Conservation (phyloP, 805 yeast species). For the Ogataea dorogensis region DNA sequence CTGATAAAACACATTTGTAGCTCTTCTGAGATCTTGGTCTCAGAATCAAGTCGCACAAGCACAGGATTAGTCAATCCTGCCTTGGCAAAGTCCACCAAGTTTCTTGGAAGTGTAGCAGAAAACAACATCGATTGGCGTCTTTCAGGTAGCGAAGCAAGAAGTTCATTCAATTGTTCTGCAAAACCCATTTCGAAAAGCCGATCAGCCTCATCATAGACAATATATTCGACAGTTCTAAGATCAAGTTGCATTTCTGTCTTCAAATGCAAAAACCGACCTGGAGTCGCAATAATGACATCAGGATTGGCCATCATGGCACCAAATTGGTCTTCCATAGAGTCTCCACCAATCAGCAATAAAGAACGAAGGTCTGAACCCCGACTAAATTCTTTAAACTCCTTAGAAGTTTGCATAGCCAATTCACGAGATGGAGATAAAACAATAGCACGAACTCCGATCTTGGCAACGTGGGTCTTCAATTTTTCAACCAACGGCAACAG, state of each 20-base stretch:
- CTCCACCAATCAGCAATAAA: slow-evolving; percentile 92
- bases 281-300: slow-evolving; percentile 93
- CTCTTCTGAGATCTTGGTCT: slow-evolving; percentile 83
- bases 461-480: slow-evolving; percentile 78
- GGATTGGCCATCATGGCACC: slow-evolving; percentile 91
- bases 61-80: slow-evolving; percentile 94
- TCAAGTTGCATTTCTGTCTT: slow-evolving; percentile 94
- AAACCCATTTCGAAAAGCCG: slow-evolving; percentile 95
- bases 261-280: slow-evolving; percentile 94
- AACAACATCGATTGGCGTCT: slow-evolving; percentile 85
- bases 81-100: slow-evolving; percentile 93
- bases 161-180: slow-evolving; percentile 87
- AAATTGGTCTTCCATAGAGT: slow-evolving; percentile 95
- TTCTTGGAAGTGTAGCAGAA: slow-evolving; percentile 91
- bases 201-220: slow-evolving; percentile 97
- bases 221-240: slow-evolving; percentile 77
- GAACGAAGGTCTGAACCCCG: slow-evolving; percentile 80
- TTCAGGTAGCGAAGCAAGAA: slow-evolving; percentile 78
- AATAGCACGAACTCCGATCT: slow-evolving; percentile 84
- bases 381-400: slow-evolving; percentile 84
- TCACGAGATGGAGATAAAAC: slow-evolving; percentile 95
- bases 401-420: slow-evolving; percentile 88
- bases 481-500: slow-evolving; percentile 85
- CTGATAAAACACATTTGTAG: slow-evolving; percentile 87
- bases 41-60: slow-evolving; percentile 89